phyloP scores from a whole-genome alignment of 2,329 filamentous ascomycete species.

The Fusarium musae region DNA sequence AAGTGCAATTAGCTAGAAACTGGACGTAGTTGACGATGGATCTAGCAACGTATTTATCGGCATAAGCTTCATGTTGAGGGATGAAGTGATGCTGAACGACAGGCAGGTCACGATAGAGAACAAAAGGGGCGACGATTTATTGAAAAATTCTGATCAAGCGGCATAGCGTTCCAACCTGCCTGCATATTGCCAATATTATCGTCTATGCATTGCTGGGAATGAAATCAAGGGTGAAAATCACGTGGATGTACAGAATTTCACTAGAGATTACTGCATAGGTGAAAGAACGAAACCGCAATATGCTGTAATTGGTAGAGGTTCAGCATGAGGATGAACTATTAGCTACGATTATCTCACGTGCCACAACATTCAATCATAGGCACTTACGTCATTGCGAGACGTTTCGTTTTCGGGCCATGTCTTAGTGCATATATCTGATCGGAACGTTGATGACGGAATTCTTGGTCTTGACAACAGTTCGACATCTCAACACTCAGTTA shows the following conservation, averaged over 20 bases:
- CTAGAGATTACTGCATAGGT: background rate
- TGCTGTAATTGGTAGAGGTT: background rate
- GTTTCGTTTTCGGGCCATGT: too few relatives aligned
- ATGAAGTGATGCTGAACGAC: background rate
- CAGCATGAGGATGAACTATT: background rate
- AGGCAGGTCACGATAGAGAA: background rate
- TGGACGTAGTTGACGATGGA: fast-evolving
- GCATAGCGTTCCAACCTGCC: background rate
- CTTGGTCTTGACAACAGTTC: background rate
- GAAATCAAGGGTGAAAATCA: background rate
- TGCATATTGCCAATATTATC: background rate
- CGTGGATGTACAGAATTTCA: background rate
- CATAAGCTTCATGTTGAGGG: background rate
- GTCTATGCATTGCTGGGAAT: background rate
- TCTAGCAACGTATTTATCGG: background rate
- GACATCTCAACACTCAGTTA: background rate
- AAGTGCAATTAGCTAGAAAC: background rate
- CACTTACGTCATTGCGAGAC: background rate
- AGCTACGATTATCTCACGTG: background rate
- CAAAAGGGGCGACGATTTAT: background rate
- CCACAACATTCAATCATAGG: background rate
- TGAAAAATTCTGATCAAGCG: background rate
- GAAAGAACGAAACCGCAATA: background rate
- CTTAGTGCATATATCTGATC: background rate
- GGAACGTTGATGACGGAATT: background rate